Evolutionary conservation across 768 basidiomycete genomes (phyloP), one percentile per base, ranked within the genome.

Genomic region (Lyophyllum semitale): DNA sequence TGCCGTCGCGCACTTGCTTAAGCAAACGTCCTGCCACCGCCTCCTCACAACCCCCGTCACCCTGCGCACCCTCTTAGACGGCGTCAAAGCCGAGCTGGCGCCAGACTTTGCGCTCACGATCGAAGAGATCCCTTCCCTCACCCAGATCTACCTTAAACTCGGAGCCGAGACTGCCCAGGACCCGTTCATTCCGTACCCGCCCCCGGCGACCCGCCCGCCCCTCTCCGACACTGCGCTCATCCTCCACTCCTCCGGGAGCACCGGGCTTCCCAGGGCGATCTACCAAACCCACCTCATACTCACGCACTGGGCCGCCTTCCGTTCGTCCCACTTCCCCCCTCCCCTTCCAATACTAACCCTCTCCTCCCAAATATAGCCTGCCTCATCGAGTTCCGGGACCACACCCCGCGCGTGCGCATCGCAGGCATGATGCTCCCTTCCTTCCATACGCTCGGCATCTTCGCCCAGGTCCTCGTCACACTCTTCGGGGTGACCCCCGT

Each of bases 161-260:
- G 63, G 54, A 22, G 18, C 40, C 3, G 63, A 63, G 41, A 65
- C 48, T 8, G 35, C 20, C 0, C 32, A 59, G 20, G 44, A 61
- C 41, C 48, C 45, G 2, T 62, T 61, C 27, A 25, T 57, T 20
- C 15, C 1, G 2, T 63, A 63, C 33, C 62, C 57, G 18, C 11
- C 13, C 29, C 26, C 56, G 8, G 13, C 17, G 13, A n/a, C 41
- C 26, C 59, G 51, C 26, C 60, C 60, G 1, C 41, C 45, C 2
- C 22, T 26, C 27, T 18, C 55, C 53, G 56, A 64, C 38, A 27
- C 58, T 7, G 41, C 65, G 47, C 30, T 67, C 8, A 75, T 72
- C 43, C 51, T 53, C 5, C 72, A 76, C 51, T 77, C 76, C 0
- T 75, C 76, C 0, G 74, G 74, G 4, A 75, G 75, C 45, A 73